Percentiles rank a stretch among this genome's conserved stretches.
Evolutionary conservation across 805 yeast species (phyloP).

Genomic region (Peterozyma toletana): DNA sequence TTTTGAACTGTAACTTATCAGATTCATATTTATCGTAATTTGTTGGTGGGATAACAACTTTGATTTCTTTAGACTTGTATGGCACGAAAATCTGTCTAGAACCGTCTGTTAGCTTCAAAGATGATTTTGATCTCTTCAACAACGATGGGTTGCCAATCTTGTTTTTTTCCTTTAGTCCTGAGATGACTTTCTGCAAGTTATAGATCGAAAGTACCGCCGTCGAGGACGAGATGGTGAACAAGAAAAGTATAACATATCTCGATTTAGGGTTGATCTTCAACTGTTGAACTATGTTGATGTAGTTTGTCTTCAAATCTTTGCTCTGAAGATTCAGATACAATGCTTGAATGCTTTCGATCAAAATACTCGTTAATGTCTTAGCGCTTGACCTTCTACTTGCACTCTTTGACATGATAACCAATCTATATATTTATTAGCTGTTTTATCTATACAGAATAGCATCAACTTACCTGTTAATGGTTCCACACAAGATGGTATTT

Average conservation of each 20-base stretch:
- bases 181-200: constrained; percentile 17
- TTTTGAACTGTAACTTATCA: constrained; percentile 46
- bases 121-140: constrained; percentile 24
- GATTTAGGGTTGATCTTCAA: background rate
- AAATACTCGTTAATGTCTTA: no score
- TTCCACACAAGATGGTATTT: no score
- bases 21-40: constrained; percentile 46
- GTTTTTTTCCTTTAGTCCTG: constrained; percentile 2
- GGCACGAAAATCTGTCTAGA: constrained; percentile 43
- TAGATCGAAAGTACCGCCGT: constrained; percentile 15
- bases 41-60: constrained; percentile 40
- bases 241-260: constrained; percentile 16
- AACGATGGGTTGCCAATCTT: constrained; percentile 2
- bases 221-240: constrained; percentile 19
- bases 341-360: no score
- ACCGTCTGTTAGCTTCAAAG: constrained; percentile 35
- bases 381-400: no score
- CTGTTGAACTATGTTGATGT: no score
- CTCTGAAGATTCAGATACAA: no score
- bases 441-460: no score
- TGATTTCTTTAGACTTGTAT: constrained; percentile 28
- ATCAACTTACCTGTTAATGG: no score
- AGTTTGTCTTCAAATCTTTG: no score
- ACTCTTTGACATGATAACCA: no score
- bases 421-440: no score